These are phyloP conservation scores for Botrytis aclada DNA, from an alignment of 2,329 filamentous ascomycete species.

Conservation along the genomic window DNA sequence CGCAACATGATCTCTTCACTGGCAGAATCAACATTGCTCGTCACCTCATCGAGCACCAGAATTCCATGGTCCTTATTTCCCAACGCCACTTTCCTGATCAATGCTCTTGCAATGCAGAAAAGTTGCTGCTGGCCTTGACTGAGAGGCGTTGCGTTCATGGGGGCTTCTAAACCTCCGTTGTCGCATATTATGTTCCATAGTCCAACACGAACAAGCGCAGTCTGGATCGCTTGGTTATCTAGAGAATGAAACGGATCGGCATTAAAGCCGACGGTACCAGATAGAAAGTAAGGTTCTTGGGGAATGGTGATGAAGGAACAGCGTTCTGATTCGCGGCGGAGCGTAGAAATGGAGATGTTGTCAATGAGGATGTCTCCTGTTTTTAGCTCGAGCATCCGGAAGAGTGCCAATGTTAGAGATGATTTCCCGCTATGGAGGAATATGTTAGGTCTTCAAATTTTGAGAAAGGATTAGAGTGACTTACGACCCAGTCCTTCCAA, in stretches of 20 bases:
- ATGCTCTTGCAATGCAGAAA: slow-evolving; percentile 47
- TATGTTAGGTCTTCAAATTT: not conserved
- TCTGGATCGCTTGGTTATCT: slow-evolving; percentile 42
- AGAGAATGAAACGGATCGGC: slow-evolving; percentile 41
- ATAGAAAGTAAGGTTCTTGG: slow-evolving; percentile 45
- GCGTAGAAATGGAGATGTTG: slow-evolving; percentile 41
- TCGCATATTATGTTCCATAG: slow-evolving; percentile 44
- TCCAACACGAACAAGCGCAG: slow-evolving; percentile 45
- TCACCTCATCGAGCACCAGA: slow-evolving; percentile 44
- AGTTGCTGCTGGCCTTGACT: slow-evolving; percentile 50
- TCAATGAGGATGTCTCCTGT: slow-evolving; percentile 47
- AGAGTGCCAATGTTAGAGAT: slow-evolving; percentile 47
- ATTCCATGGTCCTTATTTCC: slow-evolving; percentile 37
- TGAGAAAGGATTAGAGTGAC: not conserved
- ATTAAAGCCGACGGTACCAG: slow-evolving; percentile 37
- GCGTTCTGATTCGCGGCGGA: slow-evolving; percentile 42
- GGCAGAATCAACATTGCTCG: slow-evolving; percentile 52
- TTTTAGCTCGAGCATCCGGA: slow-evolving; percentile 76
- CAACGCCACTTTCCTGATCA: slow-evolving; percentile 35
- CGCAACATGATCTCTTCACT: slow-evolving; percentile 55
- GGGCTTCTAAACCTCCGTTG: slow-evolving; percentile 40
- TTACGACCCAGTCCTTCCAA: slow-evolving; percentile 44
- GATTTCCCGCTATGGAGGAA: slow-evolving; percentile 42
- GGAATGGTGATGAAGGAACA: slow-evolving; percentile 43
- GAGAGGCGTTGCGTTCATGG: slow-evolving; percentile 56